Percentiles rank a stretch among this genome's conserved stretches.
Conservation (phyloP, 2,329 filamentous ascomycete species). For the Cytospora mali region DNA sequence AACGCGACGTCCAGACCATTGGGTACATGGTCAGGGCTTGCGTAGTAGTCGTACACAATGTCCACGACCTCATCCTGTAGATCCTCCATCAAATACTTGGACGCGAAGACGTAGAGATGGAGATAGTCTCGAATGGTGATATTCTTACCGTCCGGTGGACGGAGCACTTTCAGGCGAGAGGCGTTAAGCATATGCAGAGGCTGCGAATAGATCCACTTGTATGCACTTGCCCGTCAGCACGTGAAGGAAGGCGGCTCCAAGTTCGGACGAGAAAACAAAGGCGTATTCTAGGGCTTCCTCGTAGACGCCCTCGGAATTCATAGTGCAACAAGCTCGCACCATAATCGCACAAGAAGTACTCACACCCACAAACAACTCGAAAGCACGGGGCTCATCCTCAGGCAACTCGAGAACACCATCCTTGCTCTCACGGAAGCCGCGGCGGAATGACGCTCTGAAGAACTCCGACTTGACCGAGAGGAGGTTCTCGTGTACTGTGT, state of each 20-base stretch:
- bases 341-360: background rate
- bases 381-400: constrained; percentile 4
- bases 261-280: too few species aligned
- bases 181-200: background rate
- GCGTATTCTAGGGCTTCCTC: too few species aligned
- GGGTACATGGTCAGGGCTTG: constrained; percentile 8
- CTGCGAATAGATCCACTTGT: constrained; percentile 38
- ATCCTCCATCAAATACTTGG: constrained; percentile 29
- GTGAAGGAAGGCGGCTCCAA: too few species aligned
- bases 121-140: constrained; percentile 16
- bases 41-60: constrained; percentile 32
- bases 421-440: background rate
- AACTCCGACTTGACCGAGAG: constrained; percentile 30
- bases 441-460: constrained; percentile 30
- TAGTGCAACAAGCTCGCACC: too few species aligned
- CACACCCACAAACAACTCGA: background rate
- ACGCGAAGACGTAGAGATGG: constrained; percentile 33
- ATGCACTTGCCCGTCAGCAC: background rate
- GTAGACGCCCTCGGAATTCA: too few species aligned
- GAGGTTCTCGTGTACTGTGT: constrained; percentile 32
- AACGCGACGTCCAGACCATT: constrained; percentile 30
- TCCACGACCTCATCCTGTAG: constrained; percentile 33
- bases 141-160: background rate
- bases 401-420: background rate
- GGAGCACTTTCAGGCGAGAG: background rate